phyloP scores from a whole-genome alignment of 2,329 filamentous ascomycete species.

The Colletotrichum karsti region DNA sequence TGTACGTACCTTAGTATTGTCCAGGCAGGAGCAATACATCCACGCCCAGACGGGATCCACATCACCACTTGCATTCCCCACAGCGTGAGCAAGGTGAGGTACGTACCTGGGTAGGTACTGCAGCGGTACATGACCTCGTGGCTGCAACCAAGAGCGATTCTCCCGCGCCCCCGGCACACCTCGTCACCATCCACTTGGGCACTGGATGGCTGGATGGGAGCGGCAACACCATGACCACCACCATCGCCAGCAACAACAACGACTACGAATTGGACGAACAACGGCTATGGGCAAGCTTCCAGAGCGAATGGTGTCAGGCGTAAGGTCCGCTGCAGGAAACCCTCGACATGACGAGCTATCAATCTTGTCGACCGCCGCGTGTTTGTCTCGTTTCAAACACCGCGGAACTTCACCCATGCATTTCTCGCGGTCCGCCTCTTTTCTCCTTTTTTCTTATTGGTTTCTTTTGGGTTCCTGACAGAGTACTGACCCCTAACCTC shows the following conservation, averaged over 20 bases:
- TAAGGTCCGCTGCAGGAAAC: background rate
- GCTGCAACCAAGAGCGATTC: conserved; percentile 18
- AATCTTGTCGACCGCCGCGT: conserved; percentile 2
- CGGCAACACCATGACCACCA: background rate
- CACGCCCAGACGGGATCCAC: background rate
- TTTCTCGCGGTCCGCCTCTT: conserved; percentile 5
- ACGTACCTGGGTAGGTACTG: conserved; percentile 12
- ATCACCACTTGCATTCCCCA: background rate
- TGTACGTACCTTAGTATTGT: background rate
- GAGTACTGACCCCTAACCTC: background rate
- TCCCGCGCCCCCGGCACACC: conserved; percentile 12
- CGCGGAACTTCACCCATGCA: background rate
- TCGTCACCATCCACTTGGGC: background rate
- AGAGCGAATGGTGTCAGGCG: background rate
- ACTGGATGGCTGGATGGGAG: background rate
- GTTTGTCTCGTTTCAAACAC: conserved; percentile 12
- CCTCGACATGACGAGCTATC: background rate
- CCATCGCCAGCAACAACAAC: too few relatives aligned
- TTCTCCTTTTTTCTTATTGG: conserved; percentile 2
- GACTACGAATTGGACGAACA: background rate
- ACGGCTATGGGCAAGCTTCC: background rate
- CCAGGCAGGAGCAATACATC: too few relatives aligned
- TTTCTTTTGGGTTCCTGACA: background rate
- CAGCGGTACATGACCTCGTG: conserved; percentile 26
- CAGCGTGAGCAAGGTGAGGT: too few relatives aligned